Evolutionary conservation across 306 rosid species (phyloP), one percentile per base, ranked within the genome.

Genomic region (Citrullus mucosospermus): DNA sequence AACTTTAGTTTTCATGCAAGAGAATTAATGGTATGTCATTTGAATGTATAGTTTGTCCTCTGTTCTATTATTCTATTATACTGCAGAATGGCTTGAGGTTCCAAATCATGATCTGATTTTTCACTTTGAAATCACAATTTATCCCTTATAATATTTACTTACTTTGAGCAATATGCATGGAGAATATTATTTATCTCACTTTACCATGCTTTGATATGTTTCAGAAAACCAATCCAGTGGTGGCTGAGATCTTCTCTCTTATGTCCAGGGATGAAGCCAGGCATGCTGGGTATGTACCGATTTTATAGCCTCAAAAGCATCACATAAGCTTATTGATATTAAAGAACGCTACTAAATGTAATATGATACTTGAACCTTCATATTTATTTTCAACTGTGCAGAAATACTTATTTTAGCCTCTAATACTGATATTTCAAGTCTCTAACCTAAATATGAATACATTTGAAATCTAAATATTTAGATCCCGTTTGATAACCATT

Each of bases 221-320:
- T 43, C 93, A 95, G 99, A 95, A 95, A 92, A 95, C 99, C 85
- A 95, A 92, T 86, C 97, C 99, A 50, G 93, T 95, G 83, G 99
- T 95, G 68, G 99, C 99, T 81, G 99, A 95, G 91, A 95, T 95
- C 78, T 95, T 95, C 96, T 95, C 99, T 78, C 96, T 95, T 79
- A 92, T 95, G 99, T 95, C 99, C 51, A 89, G 99, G 88, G 99
- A 95, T 84, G 99, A 95, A 85, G 99, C 99, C 76, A 91, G 99
- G 86, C 99, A 95, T 87, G 99, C 99, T 75, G 99, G 98, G 98
- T 94, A 92, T 41, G 62, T 25, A 59, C 79, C 59, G 15, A 28
- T 76, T 76, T 76, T 38, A 7, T 46, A 70, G 34, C 30, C 77
- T 73, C 28, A 12, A 51, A 73, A 50, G 8, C 58, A 48, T 71